Evolutionary conservation across 768 basidiomycete species (phyloP), one percentile per base, ranked within the genome.

Genomic region (Atractiella rhizophila): DNA sequence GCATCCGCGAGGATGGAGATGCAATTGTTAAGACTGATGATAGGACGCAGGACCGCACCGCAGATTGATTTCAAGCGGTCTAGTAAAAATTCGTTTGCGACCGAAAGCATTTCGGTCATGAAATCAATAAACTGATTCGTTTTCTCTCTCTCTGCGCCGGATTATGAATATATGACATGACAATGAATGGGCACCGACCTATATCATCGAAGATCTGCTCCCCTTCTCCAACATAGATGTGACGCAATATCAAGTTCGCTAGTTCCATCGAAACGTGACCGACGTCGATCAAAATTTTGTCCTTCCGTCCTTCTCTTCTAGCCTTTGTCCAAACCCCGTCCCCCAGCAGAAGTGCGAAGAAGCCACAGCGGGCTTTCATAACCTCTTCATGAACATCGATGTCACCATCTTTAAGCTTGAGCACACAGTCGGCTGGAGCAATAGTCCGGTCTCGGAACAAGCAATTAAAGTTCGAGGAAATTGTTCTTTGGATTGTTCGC

Each of bases 81-180:
- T n/a, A 94, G 63, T 8, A 91, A 66, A 3, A 96, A 61, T 58
- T 96, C 83, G 48, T 76, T 85, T 76, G 85, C 81, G 15, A 71
- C 74, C 27, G 74, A 73, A 58, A 91, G 69, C 13, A 94, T 73
- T 18, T 74, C 70, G 46, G 91, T 82, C 60, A 83, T 68, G 48
- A 85, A 80, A 46, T 82, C 76, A 42, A 96, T 57, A 24, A 81
- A 62, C 27, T 76, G 71, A 42, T 96, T 82, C 5, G 71, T 60
- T 2, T 67, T 68, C 20, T 67, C 59, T 51, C 71, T 75, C 37
- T 75, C 76, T 76, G 52, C 13, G 32, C 37, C 31, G 33, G 41
- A 42, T 39, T 42, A 37, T 11, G 26, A n/a, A n/a, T n/a, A 13
- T 40, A 35, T 15, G 13, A 25, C 35, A 27, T 24, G 9, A 9